Conservation (phyloP, 306 rosid genomes). For the Datisca glomerata region DNA sequence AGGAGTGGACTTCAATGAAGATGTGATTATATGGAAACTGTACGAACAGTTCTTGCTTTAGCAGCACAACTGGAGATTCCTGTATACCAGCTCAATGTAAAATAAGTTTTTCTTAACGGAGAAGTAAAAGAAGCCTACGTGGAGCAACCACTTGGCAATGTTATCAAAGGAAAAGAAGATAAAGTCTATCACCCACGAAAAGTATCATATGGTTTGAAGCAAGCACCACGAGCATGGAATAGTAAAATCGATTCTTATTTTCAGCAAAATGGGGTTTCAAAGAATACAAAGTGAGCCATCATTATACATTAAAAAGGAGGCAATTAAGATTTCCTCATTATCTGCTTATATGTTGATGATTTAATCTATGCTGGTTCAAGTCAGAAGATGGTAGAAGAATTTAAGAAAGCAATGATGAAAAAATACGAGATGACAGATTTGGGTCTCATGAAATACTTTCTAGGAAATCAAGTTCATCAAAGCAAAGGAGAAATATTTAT, state of each 20-base stretch:
- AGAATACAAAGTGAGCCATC: slow-evolving; percentile 1
- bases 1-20: background rate
- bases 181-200: background rate
- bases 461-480: slow-evolving; percentile 4
- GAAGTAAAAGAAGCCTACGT: background rate
- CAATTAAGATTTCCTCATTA: background rate
- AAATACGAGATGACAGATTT: slow-evolving; percentile 3
- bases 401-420: background rate
- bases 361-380: background rate
- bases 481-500: background rate
- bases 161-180: background rate
- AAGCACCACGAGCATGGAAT: too few relatives aligned
- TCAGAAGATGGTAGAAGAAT: background rate
- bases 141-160: background rate
- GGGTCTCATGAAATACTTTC: slow-evolving; percentile 3
- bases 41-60: background rate
- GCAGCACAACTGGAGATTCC: background rate
- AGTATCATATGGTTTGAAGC: background rate
- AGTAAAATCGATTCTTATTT: background rate
- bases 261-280: background rate
- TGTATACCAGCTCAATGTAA: background rate
- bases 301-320: background rate
- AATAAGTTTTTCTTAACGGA: background rate
- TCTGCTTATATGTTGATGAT: background rate
- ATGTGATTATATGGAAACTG: background rate